Evolutionary conservation across 805 yeast genomes (phyloP), one percentile per base, ranked within the genome.

Genomic region (Sugiyamaella mastotermitis): DNA sequence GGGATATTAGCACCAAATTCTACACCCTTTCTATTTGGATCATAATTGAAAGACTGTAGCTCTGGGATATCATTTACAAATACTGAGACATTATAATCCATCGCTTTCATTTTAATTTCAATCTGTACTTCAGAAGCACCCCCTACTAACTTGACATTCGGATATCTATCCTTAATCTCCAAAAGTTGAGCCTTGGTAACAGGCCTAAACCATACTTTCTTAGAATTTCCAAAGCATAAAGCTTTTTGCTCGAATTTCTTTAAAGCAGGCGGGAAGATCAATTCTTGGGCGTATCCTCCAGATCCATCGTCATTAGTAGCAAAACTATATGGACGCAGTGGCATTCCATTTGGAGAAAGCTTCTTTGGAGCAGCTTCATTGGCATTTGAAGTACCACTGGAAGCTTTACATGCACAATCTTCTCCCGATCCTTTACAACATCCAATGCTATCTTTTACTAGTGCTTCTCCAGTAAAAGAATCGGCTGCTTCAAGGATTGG

Each of bases 81-180:
- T 4, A 68, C 60, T 34, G 58, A 60, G 8, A 64, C 61, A 25
- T 55, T 52, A 45, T 68, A 68, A 41, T 65, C 58, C 33, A 55
- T 56, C 11, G 68, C 65, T 33, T 66, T 66, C 48, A 68, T 62
- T 41, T 67, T 66, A 20, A 65, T 65, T 46, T 69, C 74, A 24
- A 69, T 67, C 38, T 68, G 73, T 26, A 69, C 61, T 45, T 69
- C 74, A 3, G 71, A 65, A 1, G 74, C 71, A 34, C 74, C 74
- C 16, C 68, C 66, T 16, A 69, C 70, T 17, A 69, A 31, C 43
- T 69, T 68, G 9, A 62, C 55, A 7, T 41, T 34, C 3, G 72
- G 71, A 43, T 60, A 60, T 37, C 49, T 48, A 28, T 49, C 35
- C 35, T 59, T 55, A 21, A 69, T 45, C 19, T 60, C 57, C 3